Base-by-base conservation (phyloP, 2,329 filamentous ascomycete species). In the Alternaria brassicicola region DNA sequence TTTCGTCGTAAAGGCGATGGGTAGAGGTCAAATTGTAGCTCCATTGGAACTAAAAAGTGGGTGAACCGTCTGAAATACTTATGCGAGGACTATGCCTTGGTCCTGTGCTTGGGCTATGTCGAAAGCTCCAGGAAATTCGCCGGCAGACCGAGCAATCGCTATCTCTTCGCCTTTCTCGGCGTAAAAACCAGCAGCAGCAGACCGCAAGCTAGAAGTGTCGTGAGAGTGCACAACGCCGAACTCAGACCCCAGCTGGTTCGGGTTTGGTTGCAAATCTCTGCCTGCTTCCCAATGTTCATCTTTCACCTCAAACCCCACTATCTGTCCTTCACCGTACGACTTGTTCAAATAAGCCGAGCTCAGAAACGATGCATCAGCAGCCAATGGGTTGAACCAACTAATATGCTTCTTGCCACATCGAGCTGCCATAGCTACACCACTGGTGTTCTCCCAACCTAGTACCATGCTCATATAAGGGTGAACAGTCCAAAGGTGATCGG, bases 1-100 rank as follows among this genome's bases (percentile, higher is more conserved):
- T 0, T 80, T 79, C 52, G 71, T 76, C 9, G 68, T 79, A 1
- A 67, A 69, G 51, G 48, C 47, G 7, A 31, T 55, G 6, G 61
- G 65, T 19, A 57, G 50, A 21, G 58, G 58, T 38, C n/a, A 65
- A 53, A 41, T 15, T 62, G 45, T 62, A 19, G n/a, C n/a, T 13
- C 1, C 2, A n/a, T 6, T 43, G 23, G 17, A 3, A 8, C 9
- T 17, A 10, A 3, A 17, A 28, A 10, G 12, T n/a, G 10, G 6
- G n/a, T 2, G 15, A 6, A 6, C 25, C 3, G 15, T n/a, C 8
- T 9, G 8, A 6, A 19, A 13, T 5, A 6, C 0, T 7, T 12
- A 43, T 4, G 41, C 25, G 5, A 45, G 30, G 2, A 45, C 26
- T 6, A 45, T 30, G 8, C 42, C 42, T 1, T 7, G 25, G 2